These are phyloP conservation scores for Blumeriella jaapii DNA, from an alignment of 2,329 filamentous ascomycete species.

Conservation along the genomic window DNA sequence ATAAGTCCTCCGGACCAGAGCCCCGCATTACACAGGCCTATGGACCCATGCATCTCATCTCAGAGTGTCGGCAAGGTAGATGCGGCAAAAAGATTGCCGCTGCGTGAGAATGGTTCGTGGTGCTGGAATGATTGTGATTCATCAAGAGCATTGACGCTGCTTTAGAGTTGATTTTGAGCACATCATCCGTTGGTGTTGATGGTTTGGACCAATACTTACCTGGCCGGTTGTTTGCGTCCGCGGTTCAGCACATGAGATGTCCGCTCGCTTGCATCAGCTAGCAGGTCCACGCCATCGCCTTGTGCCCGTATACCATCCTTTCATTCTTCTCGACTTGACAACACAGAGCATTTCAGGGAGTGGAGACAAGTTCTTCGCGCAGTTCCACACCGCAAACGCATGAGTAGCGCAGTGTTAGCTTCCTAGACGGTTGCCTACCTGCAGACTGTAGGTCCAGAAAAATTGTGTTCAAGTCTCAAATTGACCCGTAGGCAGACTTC, in stretches of 20 bases:
- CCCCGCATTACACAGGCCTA: no score
- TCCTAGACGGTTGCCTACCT: slow-evolving; percentile 9
- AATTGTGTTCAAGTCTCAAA: slow-evolving; percentile 7
- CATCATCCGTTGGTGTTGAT: slow-evolving; percentile 2
- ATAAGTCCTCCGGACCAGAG: no score
- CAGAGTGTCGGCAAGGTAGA: no score
- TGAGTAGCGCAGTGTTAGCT: slow-evolving; percentile 1
- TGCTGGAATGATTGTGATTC: neutral
- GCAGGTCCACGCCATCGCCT: neutral
- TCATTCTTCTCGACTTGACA: slow-evolving; percentile 5
- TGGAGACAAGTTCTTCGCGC: neutral
- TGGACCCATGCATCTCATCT: no score
- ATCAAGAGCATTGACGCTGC: slow-evolving; percentile 6
- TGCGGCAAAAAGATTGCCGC: no score
- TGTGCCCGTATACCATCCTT: slow-evolving; percentile 1
- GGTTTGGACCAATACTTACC: slow-evolving; percentile 4
- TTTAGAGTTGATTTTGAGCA: slow-evolving; percentile 1
- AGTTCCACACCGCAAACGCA: slow-evolving; percentile 8
- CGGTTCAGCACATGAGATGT: slow-evolving; percentile 6
- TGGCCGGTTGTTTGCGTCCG: slow-evolving; percentile 10
- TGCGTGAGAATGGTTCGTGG: neutral
- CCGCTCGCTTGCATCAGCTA: slow-evolving; percentile 6
- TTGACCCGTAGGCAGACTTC: slow-evolving; percentile 7
- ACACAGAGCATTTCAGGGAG: slow-evolving; percentile 1
- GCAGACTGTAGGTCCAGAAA: slow-evolving; percentile 8